phyloP scores from a whole-genome alignment of 352 stramenopile species.

The Globisporangium canariense region DNA sequence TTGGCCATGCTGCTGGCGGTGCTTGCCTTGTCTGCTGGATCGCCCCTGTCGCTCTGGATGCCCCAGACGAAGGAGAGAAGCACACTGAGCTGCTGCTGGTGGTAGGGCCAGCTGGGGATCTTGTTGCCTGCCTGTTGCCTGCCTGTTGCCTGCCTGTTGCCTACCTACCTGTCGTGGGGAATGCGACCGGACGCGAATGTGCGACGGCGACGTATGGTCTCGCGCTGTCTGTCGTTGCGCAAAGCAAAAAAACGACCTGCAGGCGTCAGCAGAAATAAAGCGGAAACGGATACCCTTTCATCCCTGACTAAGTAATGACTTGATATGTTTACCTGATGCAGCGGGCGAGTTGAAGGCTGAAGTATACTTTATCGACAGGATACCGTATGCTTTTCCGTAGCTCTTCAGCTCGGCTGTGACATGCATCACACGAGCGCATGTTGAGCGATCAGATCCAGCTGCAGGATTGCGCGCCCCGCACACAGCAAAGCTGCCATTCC shows the following conservation, averaged over 20 bases:
- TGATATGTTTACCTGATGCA: too few species aligned
- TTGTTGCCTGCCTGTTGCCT: too few species aligned
- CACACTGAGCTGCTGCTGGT: too few species aligned
- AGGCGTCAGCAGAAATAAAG: not conserved
- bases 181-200: slow-evolving; percentile 2
- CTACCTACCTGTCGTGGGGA: not conserved
- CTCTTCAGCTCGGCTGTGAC: not conserved
- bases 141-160: too few species aligned
- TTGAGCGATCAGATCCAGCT: not conserved
- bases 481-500: not conserved
- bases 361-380: not conserved
- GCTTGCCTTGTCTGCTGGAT: too few species aligned
- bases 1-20: slow-evolving; percentile 10
- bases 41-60: not conserved
- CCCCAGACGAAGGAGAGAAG: not conserved
- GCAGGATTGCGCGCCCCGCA: too few species aligned
- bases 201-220: slow-evolving; percentile 4
- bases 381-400: not conserved
- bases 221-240: not conserved
- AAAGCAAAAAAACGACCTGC: not conserved
- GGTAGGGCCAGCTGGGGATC: too few species aligned
- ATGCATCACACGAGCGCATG: slow-evolving; percentile 2
- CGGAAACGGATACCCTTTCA: not conserved
- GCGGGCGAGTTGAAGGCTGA: not conserved
- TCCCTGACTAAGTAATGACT: not conserved